These are phyloP conservation scores for Hypericum androsaemum DNA, from an alignment of 345 rosid species.

Conservation along the genomic window DNA sequence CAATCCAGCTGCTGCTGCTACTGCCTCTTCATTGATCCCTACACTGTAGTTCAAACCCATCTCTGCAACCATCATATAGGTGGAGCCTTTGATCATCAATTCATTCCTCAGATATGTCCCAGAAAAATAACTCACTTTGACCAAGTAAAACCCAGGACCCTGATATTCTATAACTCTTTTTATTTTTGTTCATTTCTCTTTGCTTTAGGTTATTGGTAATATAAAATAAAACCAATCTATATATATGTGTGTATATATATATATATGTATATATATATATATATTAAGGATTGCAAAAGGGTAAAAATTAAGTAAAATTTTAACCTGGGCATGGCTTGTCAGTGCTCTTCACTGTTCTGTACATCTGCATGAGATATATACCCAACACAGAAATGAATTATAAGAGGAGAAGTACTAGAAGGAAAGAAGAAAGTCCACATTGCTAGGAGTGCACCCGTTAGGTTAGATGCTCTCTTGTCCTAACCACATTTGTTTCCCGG, in stretches of 20 bases:
- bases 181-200: slow-evolving; percentile 1
- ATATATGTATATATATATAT: not conserved
- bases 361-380: slow-evolving; percentile 94
- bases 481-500: slow-evolving; percentile 23
- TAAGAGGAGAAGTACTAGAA: slow-evolving; percentile 2
- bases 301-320: not conserved
- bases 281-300: not conserved
- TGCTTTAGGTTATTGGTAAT: not conserved
- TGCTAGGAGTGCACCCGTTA: slow-evolving; percentile 25
- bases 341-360: slow-evolving; percentile 97
- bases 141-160: not conserved
- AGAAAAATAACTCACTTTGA: slow-evolving; percentile 14
- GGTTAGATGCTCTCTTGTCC: slow-evolving; percentile 51
- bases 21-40: slow-evolving; percentile 19
- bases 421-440: slow-evolving; percentile 22
- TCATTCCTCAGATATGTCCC: slow-evolving; percentile 21
- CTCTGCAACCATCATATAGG: slow-evolving; percentile 24
- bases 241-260: no score
- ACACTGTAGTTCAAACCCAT: slow-evolving; percentile 26
- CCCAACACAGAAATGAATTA: slow-evolving; percentile 15
- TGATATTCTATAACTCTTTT: not conserved
- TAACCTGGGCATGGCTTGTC: slow-evolving; percentile 43
- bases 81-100: slow-evolving; percentile 15
- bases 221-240: no score
- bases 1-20: slow-evolving; percentile 22